These are phyloP conservation scores for Amylostereum areolatum DNA, from an alignment of 1,284 basidiomycete genomes.

Conservation along the genomic window DNA sequence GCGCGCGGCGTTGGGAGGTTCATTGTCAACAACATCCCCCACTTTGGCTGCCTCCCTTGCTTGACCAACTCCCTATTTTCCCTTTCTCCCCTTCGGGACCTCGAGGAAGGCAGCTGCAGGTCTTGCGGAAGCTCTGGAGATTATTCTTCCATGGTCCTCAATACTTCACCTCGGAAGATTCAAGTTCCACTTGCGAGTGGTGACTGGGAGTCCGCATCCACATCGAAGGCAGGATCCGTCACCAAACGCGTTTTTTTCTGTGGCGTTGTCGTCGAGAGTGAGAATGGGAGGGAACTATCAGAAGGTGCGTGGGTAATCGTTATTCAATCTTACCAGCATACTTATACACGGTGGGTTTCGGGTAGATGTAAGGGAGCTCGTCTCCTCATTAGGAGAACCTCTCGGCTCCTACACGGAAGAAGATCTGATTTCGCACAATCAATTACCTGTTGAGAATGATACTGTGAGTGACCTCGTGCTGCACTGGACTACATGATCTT, in stretches of 20 bases:
- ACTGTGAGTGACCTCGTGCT: constrained; percentile 38
- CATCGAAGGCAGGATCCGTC: constrained; percentile 26
- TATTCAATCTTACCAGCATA: neutral
- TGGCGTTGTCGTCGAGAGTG: constrained; percentile 76
- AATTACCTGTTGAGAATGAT: constrained; percentile 26
- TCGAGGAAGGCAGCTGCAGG: too few species aligned
- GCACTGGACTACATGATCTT: too few species aligned
- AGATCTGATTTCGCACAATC: constrained; percentile 34
- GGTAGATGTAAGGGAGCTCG: constrained; percentile 72
- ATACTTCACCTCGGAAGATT: constrained; percentile 64
- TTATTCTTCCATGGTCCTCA: constrained; percentile 37
- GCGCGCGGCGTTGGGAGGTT: too few species aligned
- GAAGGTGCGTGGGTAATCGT: constrained; percentile 43
- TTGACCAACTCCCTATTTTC: too few species aligned
- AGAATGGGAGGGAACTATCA: constrained; percentile 57
- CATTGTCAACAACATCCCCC: too few species aligned
- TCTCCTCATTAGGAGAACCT: constrained; percentile 67
- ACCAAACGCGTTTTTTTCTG: constrained; percentile 77
- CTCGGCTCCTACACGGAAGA: constrained; percentile 39
- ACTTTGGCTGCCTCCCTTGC: too few species aligned
- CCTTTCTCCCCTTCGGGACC: too few species aligned
- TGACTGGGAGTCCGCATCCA: constrained; percentile 35
- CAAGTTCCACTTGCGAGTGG: constrained; percentile 62
- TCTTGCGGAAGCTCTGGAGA: too few species aligned
- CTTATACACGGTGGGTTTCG: constrained; percentile 10